Conservation (phyloP, 1,284 basidiomycete species). For the Ustilago curta region DNA sequence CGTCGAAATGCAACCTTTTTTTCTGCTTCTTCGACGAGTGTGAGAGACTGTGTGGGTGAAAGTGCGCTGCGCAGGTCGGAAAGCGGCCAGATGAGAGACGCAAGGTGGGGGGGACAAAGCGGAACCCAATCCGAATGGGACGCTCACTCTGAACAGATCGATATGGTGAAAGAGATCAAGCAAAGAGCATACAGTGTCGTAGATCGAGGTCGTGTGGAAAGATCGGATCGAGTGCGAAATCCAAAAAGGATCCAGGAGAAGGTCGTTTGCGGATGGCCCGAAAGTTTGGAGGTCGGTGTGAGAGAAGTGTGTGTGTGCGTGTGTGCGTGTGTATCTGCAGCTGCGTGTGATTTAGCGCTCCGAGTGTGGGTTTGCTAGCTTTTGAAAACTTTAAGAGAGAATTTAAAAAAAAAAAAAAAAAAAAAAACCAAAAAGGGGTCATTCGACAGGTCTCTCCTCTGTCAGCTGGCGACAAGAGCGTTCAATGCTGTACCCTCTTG, state of each 20-base stretch:
- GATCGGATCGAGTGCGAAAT: not conserved
- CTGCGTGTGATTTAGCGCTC: not conserved
- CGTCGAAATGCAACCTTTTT: too few relatives aligned
- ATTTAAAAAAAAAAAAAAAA: too few relatives aligned
- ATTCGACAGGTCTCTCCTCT: too few relatives aligned
- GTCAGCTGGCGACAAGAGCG: too few relatives aligned
- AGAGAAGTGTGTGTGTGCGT: not conserved
- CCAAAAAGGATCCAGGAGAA: not conserved
- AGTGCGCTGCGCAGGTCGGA: not conserved
- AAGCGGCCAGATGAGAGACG: not conserved
- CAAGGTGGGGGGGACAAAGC: not conserved
- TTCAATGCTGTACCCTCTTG: too few relatives aligned
- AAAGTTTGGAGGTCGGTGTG: slow-evolving; percentile 2
- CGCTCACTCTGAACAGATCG: not conserved
- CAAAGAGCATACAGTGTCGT: not conserved
- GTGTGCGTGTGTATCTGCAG: not conserved
- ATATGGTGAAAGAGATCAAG: not conserved
- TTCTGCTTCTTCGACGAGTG: slow-evolving; percentile 2
- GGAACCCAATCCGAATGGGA: slow-evolving; percentile 1
- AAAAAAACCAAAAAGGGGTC: too few relatives aligned
- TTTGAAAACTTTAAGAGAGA: too few relatives aligned
- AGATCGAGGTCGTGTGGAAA: slow-evolving; percentile 12
- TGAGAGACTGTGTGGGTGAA: not conserved
- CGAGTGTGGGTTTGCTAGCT: too few relatives aligned
- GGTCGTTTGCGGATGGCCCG: slow-evolving; percentile 4